Conservation (phyloP, 345 rosid species). For the Gossypium thurberi region DNA sequence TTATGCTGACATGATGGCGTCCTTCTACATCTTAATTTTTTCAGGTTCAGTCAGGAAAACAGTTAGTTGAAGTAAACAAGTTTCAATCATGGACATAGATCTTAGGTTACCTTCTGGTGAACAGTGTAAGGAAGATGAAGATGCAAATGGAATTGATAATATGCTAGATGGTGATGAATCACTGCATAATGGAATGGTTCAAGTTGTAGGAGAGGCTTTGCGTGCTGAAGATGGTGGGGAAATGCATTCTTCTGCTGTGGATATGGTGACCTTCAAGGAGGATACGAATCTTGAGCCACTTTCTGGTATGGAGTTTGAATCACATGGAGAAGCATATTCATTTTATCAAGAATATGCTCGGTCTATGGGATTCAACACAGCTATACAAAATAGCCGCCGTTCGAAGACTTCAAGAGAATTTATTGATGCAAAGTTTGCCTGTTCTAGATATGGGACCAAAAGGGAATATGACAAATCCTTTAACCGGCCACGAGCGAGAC, state of each 20-base stretch:
- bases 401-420: conserved; percentile 61
- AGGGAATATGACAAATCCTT: conserved; percentile 57
- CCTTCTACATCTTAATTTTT: background rate
- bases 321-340: conserved; percentile 58
- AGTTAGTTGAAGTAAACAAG: background rate
- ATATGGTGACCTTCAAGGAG: conserved; percentile 29
- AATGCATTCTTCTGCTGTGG: conserved; percentile 22
- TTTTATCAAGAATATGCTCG: conserved; percentile 72
- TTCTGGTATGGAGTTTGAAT: conserved; percentile 63
- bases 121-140: conserved; percentile 44
- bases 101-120: conserved; percentile 67
- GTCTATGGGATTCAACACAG: conserved; percentile 58
- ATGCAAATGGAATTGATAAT: conserved; percentile 38
- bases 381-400: conserved; percentile 63
- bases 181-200: conserved; percentile 34
- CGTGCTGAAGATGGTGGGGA: conserved; percentile 30
- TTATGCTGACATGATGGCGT: background rate
- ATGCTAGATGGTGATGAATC: conserved; percentile 36
- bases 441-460: conserved; percentile 66
- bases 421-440: conserved; percentile 71
- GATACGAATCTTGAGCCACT: conserved; percentile 51
- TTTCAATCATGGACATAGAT: conserved; percentile 43
- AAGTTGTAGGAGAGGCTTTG: conserved; percentile 29
- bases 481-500: conserved; percentile 54
- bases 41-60: background rate